These are phyloP conservation scores for Epichloe uncinata DNA, from an alignment of 2,329 filamentous ascomycete genomes.

Conservation along the genomic window DNA sequence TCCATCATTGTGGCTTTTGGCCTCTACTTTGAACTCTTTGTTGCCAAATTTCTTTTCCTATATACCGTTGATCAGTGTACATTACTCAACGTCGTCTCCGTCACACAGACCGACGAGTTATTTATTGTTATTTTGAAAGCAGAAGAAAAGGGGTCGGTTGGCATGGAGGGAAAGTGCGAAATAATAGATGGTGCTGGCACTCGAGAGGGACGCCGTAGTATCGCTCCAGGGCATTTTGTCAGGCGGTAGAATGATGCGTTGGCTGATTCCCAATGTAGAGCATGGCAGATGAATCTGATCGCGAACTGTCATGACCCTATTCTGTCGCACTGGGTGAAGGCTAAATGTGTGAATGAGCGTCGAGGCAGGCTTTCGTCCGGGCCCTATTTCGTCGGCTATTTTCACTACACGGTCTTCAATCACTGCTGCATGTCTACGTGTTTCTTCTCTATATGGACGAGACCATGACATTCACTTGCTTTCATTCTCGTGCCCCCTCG, in stretches of 20 bases:
- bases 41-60: background rate
- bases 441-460: too few relatives aligned
- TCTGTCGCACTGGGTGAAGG: background rate
- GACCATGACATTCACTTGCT: too few relatives aligned
- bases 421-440: too few relatives aligned
- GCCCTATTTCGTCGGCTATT: too few relatives aligned
- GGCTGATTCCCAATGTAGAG: constrained; percentile 6
- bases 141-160: background rate
- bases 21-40: constrained; percentile 4
- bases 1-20: background rate
- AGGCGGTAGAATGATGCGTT: background rate
- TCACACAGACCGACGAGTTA: constrained; percentile 12
- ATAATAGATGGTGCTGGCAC: background rate
- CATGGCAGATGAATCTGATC: constrained; percentile 13
- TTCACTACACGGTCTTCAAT: too few relatives aligned
- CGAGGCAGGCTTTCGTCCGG: too few relatives aligned
- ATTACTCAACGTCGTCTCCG: constrained; percentile 17
- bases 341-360: too few relatives aligned
- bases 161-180: background rate
- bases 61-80: constrained; percentile 15
- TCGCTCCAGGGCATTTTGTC: background rate
- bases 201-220: background rate
- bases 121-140: background rate
- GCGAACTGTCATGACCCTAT: constrained; percentile 6
- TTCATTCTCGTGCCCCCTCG: too few relatives aligned